Base-by-base conservation (phyloP, 805 yeast genomes). In the Ascoidea tarda region DNA sequence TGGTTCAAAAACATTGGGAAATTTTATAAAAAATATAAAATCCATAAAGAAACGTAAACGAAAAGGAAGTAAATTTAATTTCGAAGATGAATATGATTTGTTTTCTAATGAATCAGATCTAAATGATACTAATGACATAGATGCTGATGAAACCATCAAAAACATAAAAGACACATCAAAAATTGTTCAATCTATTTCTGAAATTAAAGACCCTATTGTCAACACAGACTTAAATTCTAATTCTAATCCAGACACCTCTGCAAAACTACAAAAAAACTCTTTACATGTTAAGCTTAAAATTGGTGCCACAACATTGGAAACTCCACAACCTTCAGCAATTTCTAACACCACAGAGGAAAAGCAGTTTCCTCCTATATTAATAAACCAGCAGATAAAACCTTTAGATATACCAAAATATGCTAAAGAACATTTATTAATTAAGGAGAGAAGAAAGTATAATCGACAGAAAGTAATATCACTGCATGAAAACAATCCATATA, bases 1-100 rank as follows among this genome's bases (percentile, higher is more conserved):
- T 51, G 95, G 96, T 0, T 66, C 91, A 50, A 78, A 84, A 55
- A 72, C 77, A 51, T 70, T 86, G 54, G 72, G 76, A 12, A 69
- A 67, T 69, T 68, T 63, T 54, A 56, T 57, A 8, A 59, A 56
- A 50, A 56, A 60, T 21, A 54, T 59, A 45, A 56, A 54, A 45
- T 44, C 46, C 49, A 16, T 12, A 47, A 28, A 32, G n/a, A 49
- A 48, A 28, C 50, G 52, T 48, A 42, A 54, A 50, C 51, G 54
- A 32, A 51, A 53, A 49, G 38, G n/a, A 53, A 45, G 10, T 33
- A 14, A 21, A 14, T 50, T 50, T 28, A 48, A 42, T 44, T 45
- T 10, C 38, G 44, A 5, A 50, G 14, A n/a, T 12, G 47, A 31
- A 32, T 32, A 12, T 31, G 16, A 31, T 12, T 53, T 16, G 12